These are phyloP conservation scores for Scutellaria baicalensis DNA, from an alignment of 257 asterid genomes.

Conservation along the genomic window DNA sequence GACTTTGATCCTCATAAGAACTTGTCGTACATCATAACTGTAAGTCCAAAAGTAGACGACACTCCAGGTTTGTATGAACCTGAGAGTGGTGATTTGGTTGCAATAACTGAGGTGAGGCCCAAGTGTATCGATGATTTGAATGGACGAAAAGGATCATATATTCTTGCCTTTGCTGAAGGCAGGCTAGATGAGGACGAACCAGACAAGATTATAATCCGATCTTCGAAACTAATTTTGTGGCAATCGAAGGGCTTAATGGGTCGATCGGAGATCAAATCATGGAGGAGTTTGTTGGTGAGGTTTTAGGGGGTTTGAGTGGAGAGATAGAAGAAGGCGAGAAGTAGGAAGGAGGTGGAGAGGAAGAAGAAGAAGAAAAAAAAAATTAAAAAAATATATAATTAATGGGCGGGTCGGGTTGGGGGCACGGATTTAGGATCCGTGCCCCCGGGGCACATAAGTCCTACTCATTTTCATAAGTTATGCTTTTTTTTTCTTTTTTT, in stretches of 20 bases:
- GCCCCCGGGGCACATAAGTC: no score
- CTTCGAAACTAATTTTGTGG: slow-evolving; percentile 36
- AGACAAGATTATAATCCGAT: not conserved
- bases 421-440: no score
- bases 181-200: slow-evolving; percentile 17
- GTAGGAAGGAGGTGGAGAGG: slow-evolving; percentile 61
- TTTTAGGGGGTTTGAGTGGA: slow-evolving; percentile 58
- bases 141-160: slow-evolving; percentile 27
- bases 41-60: not conserved
- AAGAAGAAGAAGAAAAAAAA: slow-evolving; percentile 71
- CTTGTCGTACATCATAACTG: slow-evolving; percentile 10
- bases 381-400: no score
- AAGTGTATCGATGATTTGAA: slow-evolving; percentile 40
- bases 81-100: slow-evolving; percentile 46
- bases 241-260: slow-evolving; percentile 69
- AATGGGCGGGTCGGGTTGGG: no score
- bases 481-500: no score
- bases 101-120: slow-evolving; percentile 48
- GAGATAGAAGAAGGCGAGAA: slow-evolving; percentile 62
- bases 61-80: slow-evolving; percentile 29
- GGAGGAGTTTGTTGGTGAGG: slow-evolving; percentile 19
- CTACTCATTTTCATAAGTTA: no score
- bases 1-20: not conserved
- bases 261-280: slow-evolving; percentile 12
- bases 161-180: slow-evolving; percentile 34